These are phyloP conservation scores for Leptoxyphium fumago DNA, from an alignment of 2,329 filamentous ascomycete species.

Conservation along the genomic window DNA sequence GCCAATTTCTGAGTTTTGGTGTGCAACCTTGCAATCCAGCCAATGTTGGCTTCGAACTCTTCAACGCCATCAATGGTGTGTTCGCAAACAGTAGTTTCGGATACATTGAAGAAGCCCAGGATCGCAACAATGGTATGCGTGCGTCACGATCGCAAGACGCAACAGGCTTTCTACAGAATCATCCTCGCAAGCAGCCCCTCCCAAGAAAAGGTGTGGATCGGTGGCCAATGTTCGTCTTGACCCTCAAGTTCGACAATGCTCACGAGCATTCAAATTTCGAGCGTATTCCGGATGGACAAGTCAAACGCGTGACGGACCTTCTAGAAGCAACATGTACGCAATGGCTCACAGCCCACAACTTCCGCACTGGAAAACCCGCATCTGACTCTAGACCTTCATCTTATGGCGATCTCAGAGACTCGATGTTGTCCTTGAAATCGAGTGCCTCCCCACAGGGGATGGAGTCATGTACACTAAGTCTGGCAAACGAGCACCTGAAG, in stretches of 20 bases:
- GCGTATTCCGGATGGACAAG: conserved; percentile 5
- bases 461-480: too few relatives aligned
- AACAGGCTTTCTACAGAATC: conserved; percentile 27
- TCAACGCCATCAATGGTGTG: conserved; percentile 61
- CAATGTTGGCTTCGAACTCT: conserved; percentile 49
- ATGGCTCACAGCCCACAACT: conserved; percentile 60
- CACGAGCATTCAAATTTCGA: conserved; percentile 5
- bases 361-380: conserved; percentile 36
- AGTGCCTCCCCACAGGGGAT: too few relatives aligned
- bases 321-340: conserved; percentile 54
- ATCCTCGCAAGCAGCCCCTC: conserved; percentile 36
- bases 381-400: conserved; percentile 1
- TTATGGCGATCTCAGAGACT: background rate
- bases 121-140: background rate
- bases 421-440: background rate
- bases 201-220: conserved; percentile 55
- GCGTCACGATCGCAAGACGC: conserved; percentile 14
- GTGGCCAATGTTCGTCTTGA: conserved; percentile 81
- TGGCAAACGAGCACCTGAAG: too few relatives aligned
- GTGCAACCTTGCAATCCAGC: conserved; percentile 48
- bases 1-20: conserved; percentile 73
- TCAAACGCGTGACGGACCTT: conserved; percentile 48
- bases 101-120: background rate
- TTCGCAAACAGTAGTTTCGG: conserved; percentile 72
- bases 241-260: conserved; percentile 3